phyloP scores from a whole-genome alignment of 78 protist genomes.

The slime mould (Dictyostelium discoideum) region DNA sequence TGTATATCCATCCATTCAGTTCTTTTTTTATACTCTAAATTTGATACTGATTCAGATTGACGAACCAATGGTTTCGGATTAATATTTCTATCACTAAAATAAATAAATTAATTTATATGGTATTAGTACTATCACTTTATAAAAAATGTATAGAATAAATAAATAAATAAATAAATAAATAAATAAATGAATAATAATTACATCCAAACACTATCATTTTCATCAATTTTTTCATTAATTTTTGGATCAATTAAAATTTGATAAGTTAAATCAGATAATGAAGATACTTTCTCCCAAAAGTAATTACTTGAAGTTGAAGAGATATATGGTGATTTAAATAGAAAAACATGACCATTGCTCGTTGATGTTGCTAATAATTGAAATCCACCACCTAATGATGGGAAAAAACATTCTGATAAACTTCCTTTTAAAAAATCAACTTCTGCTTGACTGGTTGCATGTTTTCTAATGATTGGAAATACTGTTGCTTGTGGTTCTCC shows the following conservation, averaged over 20 bases:
- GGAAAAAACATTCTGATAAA: neutral
- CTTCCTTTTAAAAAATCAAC: neutral
- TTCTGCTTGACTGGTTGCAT: neutral
- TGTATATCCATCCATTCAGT: neutral
- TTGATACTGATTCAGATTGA: neutral
- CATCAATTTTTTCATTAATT: neutral
- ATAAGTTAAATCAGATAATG: neutral
- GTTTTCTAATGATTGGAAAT: neutral
- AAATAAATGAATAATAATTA: neutral
- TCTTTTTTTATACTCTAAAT: slow-evolving; percentile 14
- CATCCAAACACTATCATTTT: neutral
- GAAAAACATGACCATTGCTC: neutral
- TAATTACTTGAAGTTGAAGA: neutral
- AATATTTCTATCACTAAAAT: neutral
- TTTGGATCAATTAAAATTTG: neutral
- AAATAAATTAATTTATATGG: too few species aligned
- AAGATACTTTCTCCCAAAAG: neutral
- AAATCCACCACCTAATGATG: slow-evolving; percentile 10
- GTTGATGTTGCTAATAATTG: neutral
- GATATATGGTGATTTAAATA: slow-evolving; percentile 4
- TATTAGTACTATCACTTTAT: too few species aligned
- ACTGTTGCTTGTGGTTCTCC: slow-evolving; percentile 14
- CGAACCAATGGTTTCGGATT: neutral
- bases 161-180: too few species aligned
- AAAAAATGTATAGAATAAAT: too few species aligned